Evolutionary conservation across 108 stramenopile genomes (phyloP).

Genomic region (Cyclotella baltica): DNA sequence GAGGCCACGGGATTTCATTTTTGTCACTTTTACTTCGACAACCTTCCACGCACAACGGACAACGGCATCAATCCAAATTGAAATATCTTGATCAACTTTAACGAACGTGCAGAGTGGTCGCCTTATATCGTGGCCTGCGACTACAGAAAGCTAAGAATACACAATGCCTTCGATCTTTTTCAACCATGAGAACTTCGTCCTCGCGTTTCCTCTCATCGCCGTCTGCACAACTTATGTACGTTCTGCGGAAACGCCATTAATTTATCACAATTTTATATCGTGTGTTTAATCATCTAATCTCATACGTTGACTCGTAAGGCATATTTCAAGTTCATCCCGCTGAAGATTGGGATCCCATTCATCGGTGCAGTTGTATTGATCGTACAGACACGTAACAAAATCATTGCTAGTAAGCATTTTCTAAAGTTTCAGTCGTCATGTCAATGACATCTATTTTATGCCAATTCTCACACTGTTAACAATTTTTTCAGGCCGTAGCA

Average conservation of each 20-base stretch:
- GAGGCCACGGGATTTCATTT: too few species aligned
- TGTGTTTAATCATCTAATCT: neutral
- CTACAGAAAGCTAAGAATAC: too few species aligned
- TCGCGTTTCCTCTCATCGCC: slow-evolving; percentile 45
- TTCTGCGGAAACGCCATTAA: neutral
- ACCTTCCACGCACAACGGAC: too few species aligned
- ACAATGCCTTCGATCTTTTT: slow-evolving; percentile 44
- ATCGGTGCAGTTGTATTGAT: slow-evolving; percentile 25
- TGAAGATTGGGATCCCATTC: slow-evolving; percentile 39
- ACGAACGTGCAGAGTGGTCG: too few species aligned
- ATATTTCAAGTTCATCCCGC: slow-evolving; percentile 52
- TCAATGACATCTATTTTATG: neutral
- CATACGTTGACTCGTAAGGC: slow-evolving; percentile 12
- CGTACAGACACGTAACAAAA: slow-evolving; percentile 41
- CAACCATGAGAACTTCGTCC: slow-evolving; percentile 49
- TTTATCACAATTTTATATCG: neutral
- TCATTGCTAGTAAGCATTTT: slow-evolving; percentile 40
- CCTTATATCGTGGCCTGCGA: too few species aligned
- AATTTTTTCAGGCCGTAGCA: slow-evolving; percentile 31
- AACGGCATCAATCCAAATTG: too few species aligned
- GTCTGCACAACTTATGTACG: slow-evolving; percentile 55
- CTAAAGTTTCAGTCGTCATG: neutral
- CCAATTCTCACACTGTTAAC: neutral
- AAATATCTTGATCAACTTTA: too few species aligned
- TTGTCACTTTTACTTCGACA: too few species aligned